Conservation (phyloP, 208 protist genomes). For the Blechomonas ayalai region DNA sequence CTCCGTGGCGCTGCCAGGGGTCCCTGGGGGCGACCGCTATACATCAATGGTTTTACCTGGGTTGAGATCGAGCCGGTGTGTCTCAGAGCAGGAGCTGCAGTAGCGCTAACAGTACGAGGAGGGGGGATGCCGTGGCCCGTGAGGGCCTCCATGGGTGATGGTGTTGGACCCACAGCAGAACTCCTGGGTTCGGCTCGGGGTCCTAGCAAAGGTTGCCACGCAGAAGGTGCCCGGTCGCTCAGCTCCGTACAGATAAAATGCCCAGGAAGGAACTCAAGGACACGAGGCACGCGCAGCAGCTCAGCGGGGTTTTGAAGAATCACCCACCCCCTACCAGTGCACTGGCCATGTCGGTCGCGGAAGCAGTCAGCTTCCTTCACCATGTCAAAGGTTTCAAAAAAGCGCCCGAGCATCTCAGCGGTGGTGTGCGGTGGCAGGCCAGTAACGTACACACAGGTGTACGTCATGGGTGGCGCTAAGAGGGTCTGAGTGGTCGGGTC, state of each 20-base stretch:
- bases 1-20: no score
- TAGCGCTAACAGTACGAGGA: no score
- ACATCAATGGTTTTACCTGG: no score
- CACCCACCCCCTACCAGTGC: constrained; percentile 73
- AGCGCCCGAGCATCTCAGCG: constrained; percentile 59
- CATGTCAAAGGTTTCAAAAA: constrained; percentile 68
- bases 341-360: constrained; percentile 17
- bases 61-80: no score
- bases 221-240: constrained; percentile 44
- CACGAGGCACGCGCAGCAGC: constrained; percentile 36
- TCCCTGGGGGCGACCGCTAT: no score
- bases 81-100: no score
- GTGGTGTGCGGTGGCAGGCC: constrained; percentile 63
- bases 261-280: constrained; percentile 57
- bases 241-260: constrained; percentile 57
- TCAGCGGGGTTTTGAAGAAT: constrained; percentile 51
- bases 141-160: no score
- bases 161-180: no score
- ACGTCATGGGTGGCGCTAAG: constrained; percentile 10
- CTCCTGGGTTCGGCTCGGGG: no score
- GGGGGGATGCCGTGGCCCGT: no score
- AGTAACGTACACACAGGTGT: constrained; percentile 60
- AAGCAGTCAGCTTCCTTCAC: constrained; percentile 66
- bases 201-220: no score
- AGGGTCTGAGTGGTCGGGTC: constrained; percentile 24